phyloP scores from a whole-genome alignment of 2,329 filamentous ascomycete species.

The Scedosporium boydii region DNA sequence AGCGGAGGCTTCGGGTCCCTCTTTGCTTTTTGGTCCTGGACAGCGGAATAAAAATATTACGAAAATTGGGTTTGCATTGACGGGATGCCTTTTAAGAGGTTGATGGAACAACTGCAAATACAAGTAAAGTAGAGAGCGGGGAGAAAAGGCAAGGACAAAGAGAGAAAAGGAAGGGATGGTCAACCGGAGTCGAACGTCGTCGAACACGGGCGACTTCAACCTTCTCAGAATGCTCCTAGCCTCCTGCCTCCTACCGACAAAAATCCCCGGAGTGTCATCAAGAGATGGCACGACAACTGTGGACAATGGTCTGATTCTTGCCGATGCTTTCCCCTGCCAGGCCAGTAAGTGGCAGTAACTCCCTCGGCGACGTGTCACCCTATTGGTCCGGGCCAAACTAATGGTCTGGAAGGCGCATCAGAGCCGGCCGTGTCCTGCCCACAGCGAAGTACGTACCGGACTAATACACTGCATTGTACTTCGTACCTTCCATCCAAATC shows the following conservation, averaged over 20 bases:
- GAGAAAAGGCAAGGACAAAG: background rate
- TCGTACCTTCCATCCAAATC: background rate
- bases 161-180: background rate
- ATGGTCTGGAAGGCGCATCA: background rate
- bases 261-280: background rate
- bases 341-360: background rate
- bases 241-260: background rate
- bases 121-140: background rate
- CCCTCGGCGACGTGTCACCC: conserved; percentile 1
- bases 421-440: background rate
- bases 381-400: conserved; percentile 2
- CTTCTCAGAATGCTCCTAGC: background rate
- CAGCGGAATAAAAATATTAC: background rate
- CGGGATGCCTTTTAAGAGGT: background rate
- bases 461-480: background rate
- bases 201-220: background rate
- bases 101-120: conserved; percentile 1
- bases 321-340: conserved; percentile 5
- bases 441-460: background rate
- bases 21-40: background rate
- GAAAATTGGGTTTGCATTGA: background rate
- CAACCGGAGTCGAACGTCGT: background rate
- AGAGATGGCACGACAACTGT: conserved; percentile 4
- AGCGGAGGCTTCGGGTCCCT: background rate
- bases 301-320: conserved; percentile 7